Evolutionary conservation across 148 eudicot species (phyloP), one percentile per base, ranked within the genome.

Genomic region (Polygonum aviculare): DNA sequence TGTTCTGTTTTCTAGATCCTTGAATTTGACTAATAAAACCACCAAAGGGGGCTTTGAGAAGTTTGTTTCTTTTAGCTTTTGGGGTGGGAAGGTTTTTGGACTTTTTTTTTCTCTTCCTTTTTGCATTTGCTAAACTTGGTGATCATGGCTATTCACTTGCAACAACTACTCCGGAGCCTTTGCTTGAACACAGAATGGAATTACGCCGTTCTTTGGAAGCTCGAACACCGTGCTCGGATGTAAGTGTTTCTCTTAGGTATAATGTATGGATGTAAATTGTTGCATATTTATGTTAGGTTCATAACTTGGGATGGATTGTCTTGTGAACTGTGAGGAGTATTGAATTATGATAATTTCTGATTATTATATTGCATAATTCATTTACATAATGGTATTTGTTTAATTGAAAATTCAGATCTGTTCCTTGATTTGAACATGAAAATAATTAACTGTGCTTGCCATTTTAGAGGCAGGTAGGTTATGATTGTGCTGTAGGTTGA

Each of bases 161-260:
- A 85, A 38, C 87, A 87, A 86, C 80, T 79, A 79, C 93, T 94
- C 77, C 87, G 83, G 86, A 78, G 84, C 83, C 78, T 93, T 54
- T 94, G 98, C 80, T 83, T 82, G 74, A 81, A 87, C 59, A 78
- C 85, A 41, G 89, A 80, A 49, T 94, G 98, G 98, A 84, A 83
- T 79, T 94, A 91, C 38, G 93, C 95, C 1, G 91, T 94, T 38
- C 90, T 91, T 65, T 94, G 98, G 98, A 94, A 86, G 86, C 87
- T 91, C 84, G 78, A 88, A 75, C 95, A 91, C 84, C 89, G 73
- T 52, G 77, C 90, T 60, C 85, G 79, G 84, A 90, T 92, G 97
- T 92, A 82, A 90, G 97, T 83, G 73, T 74, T 51, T 12, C 38
- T 52, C 62, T 67, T 44, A 36, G 8, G 60, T 44, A 36, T 44